Percentiles rank a stretch among this genome's conserved stretches.
These are phyloP conservation scores for Patellaria atrata DNA, from an alignment of 495 filamentous ascomycete genomes.

Conservation along the genomic window DNA sequence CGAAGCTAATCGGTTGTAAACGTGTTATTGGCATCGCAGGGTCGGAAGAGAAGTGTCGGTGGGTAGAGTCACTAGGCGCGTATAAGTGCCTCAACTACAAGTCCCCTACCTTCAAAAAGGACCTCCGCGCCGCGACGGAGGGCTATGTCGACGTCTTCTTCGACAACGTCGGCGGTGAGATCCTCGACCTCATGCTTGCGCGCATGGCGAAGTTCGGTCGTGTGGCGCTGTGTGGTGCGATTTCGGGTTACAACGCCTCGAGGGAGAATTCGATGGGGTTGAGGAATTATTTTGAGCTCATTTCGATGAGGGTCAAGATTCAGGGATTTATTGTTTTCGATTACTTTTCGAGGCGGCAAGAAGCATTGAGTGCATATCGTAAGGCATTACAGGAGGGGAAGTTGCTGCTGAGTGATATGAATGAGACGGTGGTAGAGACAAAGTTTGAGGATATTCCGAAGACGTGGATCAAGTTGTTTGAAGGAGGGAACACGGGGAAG, in stretches of 20 bases:
- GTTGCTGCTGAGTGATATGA: conserved; percentile 22
- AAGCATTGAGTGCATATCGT: conserved; percentile 25
- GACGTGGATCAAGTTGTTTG: conserved; percentile 27
- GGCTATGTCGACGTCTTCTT: conserved; percentile 53
- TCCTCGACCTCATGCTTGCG: conserved; percentile 45
- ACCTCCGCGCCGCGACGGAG: conserved; percentile 45
- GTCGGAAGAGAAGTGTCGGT: conserved; percentile 48
- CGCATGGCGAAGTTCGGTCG: conserved; percentile 40
- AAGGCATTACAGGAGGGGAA: conserved; percentile 33
- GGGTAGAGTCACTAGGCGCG: conserved; percentile 47
- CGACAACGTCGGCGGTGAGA: conserved; percentile 58
- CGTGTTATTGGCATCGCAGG: conserved; percentile 49
- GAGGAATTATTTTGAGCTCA: conserved; percentile 39
- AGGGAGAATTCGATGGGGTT: conserved; percentile 21
- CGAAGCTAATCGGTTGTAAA: conserved; percentile 39
- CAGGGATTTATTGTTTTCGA: conserved; percentile 52
- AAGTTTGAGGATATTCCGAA: conserved; percentile 29
- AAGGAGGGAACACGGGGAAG: conserved; percentile 26
- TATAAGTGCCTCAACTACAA: conserved; percentile 60
- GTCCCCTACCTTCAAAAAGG: conserved; percentile 36
- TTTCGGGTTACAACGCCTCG: conserved; percentile 34
- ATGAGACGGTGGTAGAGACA: conserved; percentile 24
- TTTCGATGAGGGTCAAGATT: conserved; percentile 37
- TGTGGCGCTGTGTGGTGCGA: conserved; percentile 47
- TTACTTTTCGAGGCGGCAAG: conserved; percentile 16